Conservation (phyloP, 2,329 filamentous ascomycete genomes). For the Penicillium corylophilum region DNA sequence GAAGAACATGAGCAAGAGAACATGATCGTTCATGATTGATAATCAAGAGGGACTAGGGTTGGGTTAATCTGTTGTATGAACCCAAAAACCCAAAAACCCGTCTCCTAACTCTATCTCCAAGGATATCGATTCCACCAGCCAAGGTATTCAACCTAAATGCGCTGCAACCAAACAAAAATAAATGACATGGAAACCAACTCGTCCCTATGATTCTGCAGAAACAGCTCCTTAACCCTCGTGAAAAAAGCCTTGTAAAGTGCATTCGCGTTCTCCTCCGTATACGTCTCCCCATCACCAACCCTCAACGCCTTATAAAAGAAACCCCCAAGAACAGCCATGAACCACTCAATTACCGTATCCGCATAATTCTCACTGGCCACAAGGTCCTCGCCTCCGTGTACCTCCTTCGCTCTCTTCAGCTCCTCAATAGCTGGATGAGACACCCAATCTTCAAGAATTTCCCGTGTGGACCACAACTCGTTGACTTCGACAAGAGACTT, state of each 20-base stretch:
- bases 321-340: background rate
- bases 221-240: background rate
- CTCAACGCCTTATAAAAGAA: background rate
- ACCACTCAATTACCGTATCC: background rate
- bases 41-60: no score
- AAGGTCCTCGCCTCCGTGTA: background rate
- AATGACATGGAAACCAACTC: background rate
- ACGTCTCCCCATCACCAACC: background rate
- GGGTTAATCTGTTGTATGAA: no score
- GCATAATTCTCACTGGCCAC: background rate
- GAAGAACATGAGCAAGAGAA: background rate
- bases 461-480: background rate
- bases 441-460: background rate
- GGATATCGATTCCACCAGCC: no score
- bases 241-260: background rate
- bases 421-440: background rate
- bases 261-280: background rate
- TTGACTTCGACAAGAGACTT: background rate
- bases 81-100: no score
- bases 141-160: background rate
- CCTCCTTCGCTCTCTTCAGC: background rate
- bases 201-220: background rate
- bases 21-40: background rate
- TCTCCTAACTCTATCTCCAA: no score
- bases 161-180: background rate